These are phyloP conservation scores for Eruca vesicaria DNA, from an alignment of 441 rosid species.

Conservation along the genomic window DNA sequence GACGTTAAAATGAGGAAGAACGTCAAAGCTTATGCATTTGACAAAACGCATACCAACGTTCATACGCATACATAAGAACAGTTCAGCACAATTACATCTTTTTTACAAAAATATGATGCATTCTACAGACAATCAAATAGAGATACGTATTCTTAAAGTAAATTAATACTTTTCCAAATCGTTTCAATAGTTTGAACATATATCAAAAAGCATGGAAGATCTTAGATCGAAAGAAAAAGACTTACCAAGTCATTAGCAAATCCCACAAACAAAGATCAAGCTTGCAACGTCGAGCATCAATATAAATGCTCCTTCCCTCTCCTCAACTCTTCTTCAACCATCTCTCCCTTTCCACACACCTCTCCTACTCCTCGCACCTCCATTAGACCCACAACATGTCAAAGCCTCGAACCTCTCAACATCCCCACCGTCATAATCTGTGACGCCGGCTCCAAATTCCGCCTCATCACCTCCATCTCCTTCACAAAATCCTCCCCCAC, in stretches of 20 bases:
- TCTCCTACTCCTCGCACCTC: too few relatives aligned
- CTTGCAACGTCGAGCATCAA: conserved; percentile 48
- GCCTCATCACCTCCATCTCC: neutral
- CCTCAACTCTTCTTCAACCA: too few relatives aligned
- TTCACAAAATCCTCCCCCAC: neutral
- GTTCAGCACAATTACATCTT: conserved; percentile 89
- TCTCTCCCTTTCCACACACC: too few relatives aligned
- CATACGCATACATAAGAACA: conserved; percentile 75
- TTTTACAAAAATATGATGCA: conserved; percentile 85
- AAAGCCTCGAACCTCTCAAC: too few relatives aligned
- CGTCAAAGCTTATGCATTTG: conserved; percentile 15
- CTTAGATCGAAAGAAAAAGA: too few relatives aligned
- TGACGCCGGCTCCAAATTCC: neutral
- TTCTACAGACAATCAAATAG: conserved; percentile 42
- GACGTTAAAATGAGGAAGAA: too few relatives aligned
- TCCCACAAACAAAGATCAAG: conserved; percentile 60
- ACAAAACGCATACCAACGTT: neutral
- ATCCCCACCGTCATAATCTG: neutral
- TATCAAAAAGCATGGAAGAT: neutral
- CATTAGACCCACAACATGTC: too few relatives aligned
- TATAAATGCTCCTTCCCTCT: conserved; percentile 34
- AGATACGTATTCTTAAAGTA: neutral
- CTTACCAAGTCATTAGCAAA: conserved; percentile 64
- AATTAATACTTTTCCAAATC: conserved; percentile 1
- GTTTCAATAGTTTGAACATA: neutral